A percentile compares a stretch with the other conserved stretches of the same genome.
Conservation (phyloP, 2,329 filamentous ascomycete species). For the Xenoacremonium recifei region DNA sequence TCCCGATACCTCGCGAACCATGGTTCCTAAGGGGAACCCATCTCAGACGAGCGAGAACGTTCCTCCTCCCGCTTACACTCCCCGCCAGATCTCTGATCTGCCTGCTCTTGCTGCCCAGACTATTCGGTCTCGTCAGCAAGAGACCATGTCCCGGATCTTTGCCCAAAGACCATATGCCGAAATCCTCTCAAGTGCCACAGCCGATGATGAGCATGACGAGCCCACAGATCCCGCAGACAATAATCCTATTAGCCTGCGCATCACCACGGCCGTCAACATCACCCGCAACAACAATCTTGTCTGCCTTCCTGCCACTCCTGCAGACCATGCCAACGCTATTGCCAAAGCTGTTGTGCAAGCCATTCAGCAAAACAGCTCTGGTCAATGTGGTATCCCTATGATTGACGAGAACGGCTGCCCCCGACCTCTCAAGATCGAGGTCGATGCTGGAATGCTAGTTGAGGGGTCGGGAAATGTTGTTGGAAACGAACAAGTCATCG, state of each 20-base stretch:
- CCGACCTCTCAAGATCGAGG: conserved; percentile 39
- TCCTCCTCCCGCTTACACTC: conserved; percentile 32
- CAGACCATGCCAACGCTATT: conserved; percentile 40
- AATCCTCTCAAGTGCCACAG: conserved; percentile 4
- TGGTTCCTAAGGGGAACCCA: conserved; percentile 19
- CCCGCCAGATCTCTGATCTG: conserved; percentile 14
- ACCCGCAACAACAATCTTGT: conserved; percentile 49
- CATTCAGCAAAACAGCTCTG: conserved; percentile 41
- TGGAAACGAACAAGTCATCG: conserved; percentile 32
- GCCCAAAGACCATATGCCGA: conserved; percentile 7
- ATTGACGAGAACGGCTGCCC: conserved; percentile 43
- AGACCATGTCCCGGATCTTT: conserved; percentile 1
- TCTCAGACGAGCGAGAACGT: conserved; percentile 5
- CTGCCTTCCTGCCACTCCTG: conserved; percentile 38
- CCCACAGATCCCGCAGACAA: conserved; percentile 20
- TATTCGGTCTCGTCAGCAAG: conserved; percentile 12
- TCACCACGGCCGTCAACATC: conserved; percentile 48
- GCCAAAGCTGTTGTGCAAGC: conserved; percentile 44
- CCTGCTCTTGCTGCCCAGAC: conserved; percentile 14
- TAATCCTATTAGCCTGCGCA: conserved; percentile 43
- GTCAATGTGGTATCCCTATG: conserved; percentile 42
- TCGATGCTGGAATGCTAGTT: conserved; percentile 46
- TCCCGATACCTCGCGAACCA: conserved; percentile 11
- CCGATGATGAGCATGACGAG: conserved; percentile 17
- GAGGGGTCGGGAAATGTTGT: conserved; percentile 45